phyloP scores from a whole-genome alignment of 768 basidiomycete species.

The Infundibulicybe gibba region DNA sequence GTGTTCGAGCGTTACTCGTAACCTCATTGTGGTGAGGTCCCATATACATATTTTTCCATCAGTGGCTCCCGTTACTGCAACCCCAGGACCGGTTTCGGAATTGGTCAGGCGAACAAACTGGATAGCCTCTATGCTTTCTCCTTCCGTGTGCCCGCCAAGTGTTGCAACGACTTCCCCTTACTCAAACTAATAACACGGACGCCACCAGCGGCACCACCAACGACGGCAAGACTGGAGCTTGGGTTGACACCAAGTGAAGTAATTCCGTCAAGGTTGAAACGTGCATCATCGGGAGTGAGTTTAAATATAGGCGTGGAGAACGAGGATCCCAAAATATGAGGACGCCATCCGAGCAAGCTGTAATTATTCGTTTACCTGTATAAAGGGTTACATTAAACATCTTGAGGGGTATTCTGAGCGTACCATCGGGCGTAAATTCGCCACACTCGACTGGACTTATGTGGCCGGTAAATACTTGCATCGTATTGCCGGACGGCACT shows the following conservation, averaged over 20 bases:
- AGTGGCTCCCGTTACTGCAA: constrained; percentile 84
- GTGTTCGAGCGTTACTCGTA: constrained; percentile 81
- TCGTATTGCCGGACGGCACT: constrained; percentile 94
- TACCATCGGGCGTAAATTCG: constrained; percentile 89
- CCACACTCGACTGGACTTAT: constrained; percentile 81
- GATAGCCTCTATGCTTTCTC: constrained; percentile 85
- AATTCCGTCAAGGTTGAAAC: constrained; percentile 81
- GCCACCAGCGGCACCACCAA: constrained; percentile 84
- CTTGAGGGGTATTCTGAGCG: constrained; percentile 1
- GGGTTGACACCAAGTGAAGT: constrained; percentile 84
- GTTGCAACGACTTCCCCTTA: constrained; percentile 77
- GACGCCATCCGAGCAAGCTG: constrained; percentile 77
- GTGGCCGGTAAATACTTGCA: constrained; percentile 96
- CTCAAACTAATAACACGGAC: constrained; percentile 83
- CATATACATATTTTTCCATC: constrained; percentile 94
- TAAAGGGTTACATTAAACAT: background rate
- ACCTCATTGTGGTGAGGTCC: constrained; percentile 85
- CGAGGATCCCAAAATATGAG: constrained; percentile 93
- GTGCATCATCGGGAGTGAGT: constrained; percentile 62
- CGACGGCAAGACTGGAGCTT: constrained; percentile 85
- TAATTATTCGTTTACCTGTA: constrained; percentile 83
- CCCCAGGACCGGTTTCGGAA: constrained; percentile 46
- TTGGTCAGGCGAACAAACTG: constrained; percentile 78
- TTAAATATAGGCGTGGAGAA: constrained; percentile 77
- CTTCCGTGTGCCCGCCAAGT: constrained; percentile 81